Base-by-base conservation (phyloP, 805 yeast genomes). In the Ogataea henricii region DNA sequence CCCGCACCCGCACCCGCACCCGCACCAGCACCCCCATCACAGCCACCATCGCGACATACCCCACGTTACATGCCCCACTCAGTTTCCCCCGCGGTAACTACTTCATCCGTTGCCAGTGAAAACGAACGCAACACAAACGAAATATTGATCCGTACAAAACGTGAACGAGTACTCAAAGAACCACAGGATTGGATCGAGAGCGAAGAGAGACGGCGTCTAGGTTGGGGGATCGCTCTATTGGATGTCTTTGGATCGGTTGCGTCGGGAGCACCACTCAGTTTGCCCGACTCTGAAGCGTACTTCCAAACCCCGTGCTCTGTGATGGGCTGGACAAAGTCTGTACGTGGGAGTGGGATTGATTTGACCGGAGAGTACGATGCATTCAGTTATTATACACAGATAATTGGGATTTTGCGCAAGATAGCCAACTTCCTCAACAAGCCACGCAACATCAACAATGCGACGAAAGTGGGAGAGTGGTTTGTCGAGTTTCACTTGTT, bases 121-220 rank as follows among this genome's bases (percentile, higher is more conserved):
- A 25, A 16, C 14, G 42, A 27, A 4, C 17, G 7, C 10, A 5
- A 7, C n/a, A n/a, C n/a, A 17, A 36, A 39, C 16, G 42, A 39
- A 17, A 34, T 36, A 9, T n/a, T 56, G 22, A 36, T 63, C 42
- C 51, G 54, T 8, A 50, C 63, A 3, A 53, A 54, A 35, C 41
- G 54, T 14, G 53, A 59, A 6, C 48, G 54, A 26, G 21, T 59
- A 8, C 43, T 59, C 18, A 43, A 45, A 20, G 58, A 54, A 26
- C 62, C 65, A 1, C 61, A 61, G 16, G 62, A 65, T 40, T 70
- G 74, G 72, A 61, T 68, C n/a, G 73, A 70, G 43, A 64, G 57
- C 16, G 73, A 70, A 40, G 59, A 63, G 6, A 62, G 72, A 64
- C 49, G 59, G 62, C 45, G 73, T 61, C 16, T 64, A 54, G 47